phyloP scores from a whole-genome alignment of 1,284 basidiomycete genomes.

The Trametes polyzona region DNA sequence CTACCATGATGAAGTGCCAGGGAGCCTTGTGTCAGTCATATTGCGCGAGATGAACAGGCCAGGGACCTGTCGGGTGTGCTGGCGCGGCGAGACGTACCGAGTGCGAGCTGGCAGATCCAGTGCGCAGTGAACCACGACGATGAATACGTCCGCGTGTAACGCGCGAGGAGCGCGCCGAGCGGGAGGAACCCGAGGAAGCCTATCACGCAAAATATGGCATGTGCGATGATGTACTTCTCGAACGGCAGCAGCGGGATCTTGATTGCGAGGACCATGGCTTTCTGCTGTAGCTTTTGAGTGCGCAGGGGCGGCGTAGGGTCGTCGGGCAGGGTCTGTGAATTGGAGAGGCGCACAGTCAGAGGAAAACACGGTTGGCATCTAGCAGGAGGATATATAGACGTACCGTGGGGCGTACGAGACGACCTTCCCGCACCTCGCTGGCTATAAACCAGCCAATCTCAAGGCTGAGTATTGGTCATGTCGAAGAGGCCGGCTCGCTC shows the following conservation, averaged over 20 bases:
- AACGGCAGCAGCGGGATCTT: conserved; percentile 21
- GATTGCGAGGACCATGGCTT: neutral
- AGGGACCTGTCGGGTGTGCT: neutral
- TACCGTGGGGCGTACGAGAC: neutral
- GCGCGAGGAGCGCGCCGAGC: conserved; percentile 31
- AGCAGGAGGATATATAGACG: conserved; percentile 1
- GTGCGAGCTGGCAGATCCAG: conserved; percentile 25
- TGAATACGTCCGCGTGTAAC: conserved; percentile 33
- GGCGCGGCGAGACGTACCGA: conserved; percentile 14
- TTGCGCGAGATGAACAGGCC: neutral
- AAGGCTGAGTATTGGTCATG: conserved; percentile 16
- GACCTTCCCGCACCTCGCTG: neutral
- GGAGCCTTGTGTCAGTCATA: neutral
- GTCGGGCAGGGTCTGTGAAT: neutral
- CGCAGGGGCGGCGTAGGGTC: neutral
- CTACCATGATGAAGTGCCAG: neutral
- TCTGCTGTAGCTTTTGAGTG: neutral
- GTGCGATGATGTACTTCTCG: conserved; percentile 37
- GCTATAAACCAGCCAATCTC: conserved; percentile 22
- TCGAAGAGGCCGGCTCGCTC: neutral
- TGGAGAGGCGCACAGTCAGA: neutral
- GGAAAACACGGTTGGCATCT: neutral
- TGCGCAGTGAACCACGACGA: conserved; percentile 27
- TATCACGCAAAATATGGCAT: conserved; percentile 35
- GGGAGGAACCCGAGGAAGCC: conserved; percentile 35